Conservation (phyloP, 108 stramenopile genomes). For the Nitzschia sp. region DNA sequence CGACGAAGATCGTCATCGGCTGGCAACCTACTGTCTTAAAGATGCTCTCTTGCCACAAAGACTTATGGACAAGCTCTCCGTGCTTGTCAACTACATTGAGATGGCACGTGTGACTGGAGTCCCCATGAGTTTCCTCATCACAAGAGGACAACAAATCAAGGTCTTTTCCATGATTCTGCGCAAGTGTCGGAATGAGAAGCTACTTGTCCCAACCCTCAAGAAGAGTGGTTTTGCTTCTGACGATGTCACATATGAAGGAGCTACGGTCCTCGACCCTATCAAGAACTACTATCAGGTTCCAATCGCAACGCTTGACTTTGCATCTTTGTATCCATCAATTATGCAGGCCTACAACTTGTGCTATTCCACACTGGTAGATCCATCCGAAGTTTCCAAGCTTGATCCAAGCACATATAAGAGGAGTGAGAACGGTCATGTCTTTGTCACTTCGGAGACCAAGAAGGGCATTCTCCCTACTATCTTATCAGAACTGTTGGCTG, state of each 20-base stretch:
- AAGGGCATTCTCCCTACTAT: constrained; percentile 97
- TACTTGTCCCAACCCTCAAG: constrained; percentile 92
- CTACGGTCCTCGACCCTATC: constrained; percentile 98
- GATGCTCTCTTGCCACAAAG: constrained; percentile 94
- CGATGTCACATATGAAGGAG: constrained; percentile 95
- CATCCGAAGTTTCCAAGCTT: constrained; percentile 68
- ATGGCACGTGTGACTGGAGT: constrained; percentile 99
- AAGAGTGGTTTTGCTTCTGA: constrained; percentile 59
- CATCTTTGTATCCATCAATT: constrained; percentile 98
- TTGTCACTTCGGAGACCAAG: constrained; percentile 87
- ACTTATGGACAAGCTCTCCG: constrained; percentile 97
- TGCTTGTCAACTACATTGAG: constrained; percentile 98
- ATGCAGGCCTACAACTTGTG: constrained; percentile 99
- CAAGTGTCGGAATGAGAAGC: constrained; percentile 85
- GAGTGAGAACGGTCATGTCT: constrained; percentile 90
- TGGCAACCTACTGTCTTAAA: constrained; percentile 99
- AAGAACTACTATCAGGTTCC: constrained; percentile 97
- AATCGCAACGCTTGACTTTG: constrained; percentile 99
- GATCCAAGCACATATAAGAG: constrained; percentile 76
- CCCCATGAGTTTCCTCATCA: constrained; percentile 92
- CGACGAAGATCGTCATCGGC: constrained; percentile 95
- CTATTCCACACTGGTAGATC: constrained; percentile 92
- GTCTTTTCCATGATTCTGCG: constrained; percentile 97
- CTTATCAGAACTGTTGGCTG: constrained; percentile 72
- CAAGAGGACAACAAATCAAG: constrained; percentile 99